These are phyloP conservation scores for Penicillium fuscoglaucum DNA, from an alignment of 2,329 filamentous ascomycete genomes.

Conservation along the genomic window DNA sequence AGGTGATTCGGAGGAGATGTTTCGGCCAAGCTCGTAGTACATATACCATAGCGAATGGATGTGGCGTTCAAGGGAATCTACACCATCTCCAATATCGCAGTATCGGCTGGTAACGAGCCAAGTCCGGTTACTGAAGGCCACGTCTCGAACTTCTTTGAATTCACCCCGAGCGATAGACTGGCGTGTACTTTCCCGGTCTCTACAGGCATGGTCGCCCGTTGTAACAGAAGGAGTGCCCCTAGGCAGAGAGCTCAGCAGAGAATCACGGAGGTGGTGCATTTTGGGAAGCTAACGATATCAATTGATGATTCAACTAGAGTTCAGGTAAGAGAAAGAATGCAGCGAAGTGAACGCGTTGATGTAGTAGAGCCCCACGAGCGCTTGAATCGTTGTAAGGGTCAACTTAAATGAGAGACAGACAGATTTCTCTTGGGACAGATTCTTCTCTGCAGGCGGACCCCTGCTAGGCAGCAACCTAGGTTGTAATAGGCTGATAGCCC, in stretches of 20 bases:
- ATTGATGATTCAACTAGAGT: background rate
- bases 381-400: background rate
- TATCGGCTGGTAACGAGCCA: constrained; percentile 16
- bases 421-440: background rate
- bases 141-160: constrained; percentile 10
- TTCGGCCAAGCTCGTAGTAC: constrained; percentile 23
- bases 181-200: background rate
- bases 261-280: constrained; percentile 19
- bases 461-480: constrained; percentile 1
- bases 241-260: constrained; percentile 16
- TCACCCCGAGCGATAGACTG: constrained; percentile 6
- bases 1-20: constrained; percentile 15
- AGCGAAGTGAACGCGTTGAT: background rate
- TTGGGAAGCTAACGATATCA: background rate
- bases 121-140: constrained; percentile 17
- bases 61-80: constrained; percentile 18
- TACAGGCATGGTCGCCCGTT: background rate
- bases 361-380: background rate
- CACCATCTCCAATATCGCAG: constrained; percentile 20
- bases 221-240: background rate
- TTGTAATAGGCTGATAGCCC: background rate
- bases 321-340: background rate
- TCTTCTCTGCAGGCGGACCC: background rate
- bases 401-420: background rate
- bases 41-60: constrained; percentile 26